Evolutionary conservation across 805 yeast species (phyloP).

Genomic region (Yamadazyma ubonensis): DNA sequence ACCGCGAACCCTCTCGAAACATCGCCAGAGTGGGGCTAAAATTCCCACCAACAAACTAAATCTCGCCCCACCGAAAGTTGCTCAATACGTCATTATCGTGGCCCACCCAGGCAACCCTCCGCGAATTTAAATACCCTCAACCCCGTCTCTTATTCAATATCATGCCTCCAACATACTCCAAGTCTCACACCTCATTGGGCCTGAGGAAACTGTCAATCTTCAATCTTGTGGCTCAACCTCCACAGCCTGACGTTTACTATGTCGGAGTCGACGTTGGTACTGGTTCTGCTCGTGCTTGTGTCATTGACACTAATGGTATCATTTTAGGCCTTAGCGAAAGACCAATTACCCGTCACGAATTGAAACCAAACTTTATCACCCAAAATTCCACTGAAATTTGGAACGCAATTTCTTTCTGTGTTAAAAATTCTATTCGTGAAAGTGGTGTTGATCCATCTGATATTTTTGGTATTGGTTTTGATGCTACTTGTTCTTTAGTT

Average conservation of each 20-base stretch:
- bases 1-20: too few relatives aligned
- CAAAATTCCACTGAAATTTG: constrained; percentile 92
- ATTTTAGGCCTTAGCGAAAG: constrained; percentile 78
- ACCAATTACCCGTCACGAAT: constrained; percentile 72
- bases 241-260: constrained; percentile 51
- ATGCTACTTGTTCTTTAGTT: constrained; percentile 95
- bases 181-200: constrained; percentile 41
- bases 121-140: constrained; percentile 1
- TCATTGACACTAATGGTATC: constrained; percentile 80
- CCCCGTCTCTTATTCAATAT: neutral
- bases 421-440: constrained; percentile 68
- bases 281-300: constrained; percentile 93
- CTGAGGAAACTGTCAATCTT: constrained; percentile 40
- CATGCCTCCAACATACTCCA: constrained; percentile 17
- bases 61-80: too few relatives aligned
- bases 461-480: constrained; percentile 89
- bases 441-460: constrained; percentile 65
- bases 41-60: neutral
- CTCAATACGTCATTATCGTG: constrained; percentile 2
- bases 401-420: constrained; percentile 83
- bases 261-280: constrained; percentile 97
- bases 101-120: neutral
- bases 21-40: too few relatives aligned
- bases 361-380: constrained; percentile 71
- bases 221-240: constrained; percentile 35